Percentiles rank a stretch among this genome's conserved stretches.
These are phyloP conservation scores for Helianthus tuberosus DNA, from an alignment of 129 eudicot genomes.

Conservation along the genomic window DNA sequence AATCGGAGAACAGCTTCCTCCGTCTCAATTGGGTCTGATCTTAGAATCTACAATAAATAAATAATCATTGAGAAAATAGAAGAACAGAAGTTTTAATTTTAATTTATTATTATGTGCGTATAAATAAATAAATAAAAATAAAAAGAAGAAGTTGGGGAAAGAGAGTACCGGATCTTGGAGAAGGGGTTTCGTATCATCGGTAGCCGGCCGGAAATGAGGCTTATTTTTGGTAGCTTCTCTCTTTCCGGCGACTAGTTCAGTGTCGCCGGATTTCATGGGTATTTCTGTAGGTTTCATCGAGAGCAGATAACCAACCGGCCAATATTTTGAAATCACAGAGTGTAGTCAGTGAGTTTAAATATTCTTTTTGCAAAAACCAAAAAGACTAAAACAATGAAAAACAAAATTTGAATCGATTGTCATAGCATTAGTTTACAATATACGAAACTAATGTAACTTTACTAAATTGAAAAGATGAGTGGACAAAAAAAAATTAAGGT, in stretches of 20 bases:
- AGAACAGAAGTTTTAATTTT: too few relatives aligned
- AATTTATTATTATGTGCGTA: background rate
- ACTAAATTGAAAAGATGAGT: too few relatives aligned
- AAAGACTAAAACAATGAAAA: too few relatives aligned
- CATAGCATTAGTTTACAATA: too few relatives aligned
- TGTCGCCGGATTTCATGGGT: constrained; percentile 28
- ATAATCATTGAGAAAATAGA: background rate
- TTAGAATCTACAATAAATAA: constrained; percentile 55
- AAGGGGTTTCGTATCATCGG: constrained; percentile 80
- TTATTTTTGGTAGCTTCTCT: constrained; percentile 38
- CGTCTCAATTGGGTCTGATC: constrained; percentile 84
- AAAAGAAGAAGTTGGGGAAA: background rate
- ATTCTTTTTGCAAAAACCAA: too few relatives aligned
- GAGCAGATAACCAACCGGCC: too few relatives aligned
- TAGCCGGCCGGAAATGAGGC: constrained; percentile 63
- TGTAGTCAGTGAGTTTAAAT: too few relatives aligned
- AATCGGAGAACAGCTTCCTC: constrained; percentile 90
- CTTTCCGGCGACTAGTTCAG: constrained; percentile 22
- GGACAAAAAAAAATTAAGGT: too few relatives aligned
- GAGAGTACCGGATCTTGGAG: constrained; percentile 84
- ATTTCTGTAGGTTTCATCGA: constrained; percentile 27
- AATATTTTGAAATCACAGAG: too few relatives aligned
- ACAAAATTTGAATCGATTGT: too few relatives aligned
- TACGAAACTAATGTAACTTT: too few relatives aligned
- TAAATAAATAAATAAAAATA: too few relatives aligned